Evolutionary conservation across 306 rosid genomes (phyloP), one percentile per base, ranked within the genome.

Genomic region (Leucaena leucocephala): DNA sequence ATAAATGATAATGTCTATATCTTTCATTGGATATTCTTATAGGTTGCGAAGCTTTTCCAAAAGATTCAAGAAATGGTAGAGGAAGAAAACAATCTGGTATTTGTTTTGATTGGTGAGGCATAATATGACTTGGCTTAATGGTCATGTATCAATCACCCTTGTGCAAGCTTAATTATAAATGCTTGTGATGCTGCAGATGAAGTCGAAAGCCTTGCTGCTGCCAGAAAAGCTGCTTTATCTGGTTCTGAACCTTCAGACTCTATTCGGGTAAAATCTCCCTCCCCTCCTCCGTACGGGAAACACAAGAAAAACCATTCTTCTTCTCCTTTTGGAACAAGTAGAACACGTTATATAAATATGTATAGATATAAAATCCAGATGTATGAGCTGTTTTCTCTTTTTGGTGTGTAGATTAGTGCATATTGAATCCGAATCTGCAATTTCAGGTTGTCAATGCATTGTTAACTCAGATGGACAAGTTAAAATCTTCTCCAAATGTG

Each of bases 191-290:
- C 68, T 83, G 82, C 88, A 96, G 98, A 96, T 85, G 99, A 96
- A 91, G 99, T 96, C 7, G 99, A 93, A 85, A 93, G 98, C 81
- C 97, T 91, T 39, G 99, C 98, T 76, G 96, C 99, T 76, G 99
- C 98, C 66, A 85, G 98, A 84, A 96, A 96, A 87, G 94, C 99
- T 49, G 97, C 99, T 80, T 77, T 96, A 80, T 96, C 98, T 68
- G 99, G 97, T 81, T 93, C 99, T 72, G 98, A 96, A 89, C 99
- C 98, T 78, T 96, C 99, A n/a, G 99, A 96, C 81, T 96, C 99
- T 82, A 96, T 96, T 77, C 80, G 98, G 91, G 98, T 96, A 93
- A 68, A 81, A 52, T 54, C 72, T 78, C n/a, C 72, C 45, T 62
- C 55, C 22, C 54, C 19, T 80, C 63, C 64, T n/a, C 49, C 27